phyloP scores from a whole-genome alignment of 1,284 basidiomycete genomes.

The Cryptococcus sp. region DNA sequence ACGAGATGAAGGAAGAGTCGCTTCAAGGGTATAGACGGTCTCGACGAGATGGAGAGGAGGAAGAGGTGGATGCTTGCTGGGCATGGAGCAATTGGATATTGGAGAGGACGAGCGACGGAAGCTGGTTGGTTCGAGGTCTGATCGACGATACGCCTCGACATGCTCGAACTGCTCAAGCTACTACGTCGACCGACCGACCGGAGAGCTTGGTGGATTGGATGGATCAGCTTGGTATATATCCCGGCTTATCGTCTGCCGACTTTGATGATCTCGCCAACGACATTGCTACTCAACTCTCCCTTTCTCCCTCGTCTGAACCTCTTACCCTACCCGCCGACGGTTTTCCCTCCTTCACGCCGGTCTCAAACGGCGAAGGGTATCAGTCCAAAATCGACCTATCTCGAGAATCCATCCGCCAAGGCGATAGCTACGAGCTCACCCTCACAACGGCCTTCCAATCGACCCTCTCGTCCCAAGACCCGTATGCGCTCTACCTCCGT shows the following conservation, averaged over 20 bases:
- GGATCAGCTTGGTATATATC: constrained; percentile 16
- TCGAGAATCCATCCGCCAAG: constrained; percentile 69
- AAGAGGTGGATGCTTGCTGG: constrained; percentile 40
- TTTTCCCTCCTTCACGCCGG: constrained; percentile 37
- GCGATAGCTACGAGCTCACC: constrained; percentile 95
- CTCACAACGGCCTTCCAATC: constrained; percentile 66
- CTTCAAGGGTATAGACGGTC: constrained; percentile 36
- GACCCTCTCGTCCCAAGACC: constrained; percentile 10
- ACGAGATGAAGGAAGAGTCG: constrained; percentile 54
- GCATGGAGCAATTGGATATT: constrained; percentile 48
- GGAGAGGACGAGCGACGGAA: constrained; percentile 38
- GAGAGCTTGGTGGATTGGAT: constrained; percentile 26
- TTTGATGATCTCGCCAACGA: constrained; percentile 15
- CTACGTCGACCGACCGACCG: constrained; percentile 1
- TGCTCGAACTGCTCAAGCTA: not conserved
- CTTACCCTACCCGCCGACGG: constrained; percentile 4
- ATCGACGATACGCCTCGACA: constrained; percentile 14
- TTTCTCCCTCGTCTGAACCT: not conserved
- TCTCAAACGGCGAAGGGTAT: constrained; percentile 52
- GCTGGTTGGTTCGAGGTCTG: constrained; percentile 49
- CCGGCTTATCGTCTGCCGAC: constrained; percentile 21
- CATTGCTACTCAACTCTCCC: constrained; percentile 4
- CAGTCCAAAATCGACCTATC: constrained; percentile 65
- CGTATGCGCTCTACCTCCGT: constrained; percentile 47
- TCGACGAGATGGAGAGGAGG: not conserved